Evolutionary conservation across 768 basidiomycete genomes (phyloP).

Genomic region (Boletus rubropictus): DNA sequence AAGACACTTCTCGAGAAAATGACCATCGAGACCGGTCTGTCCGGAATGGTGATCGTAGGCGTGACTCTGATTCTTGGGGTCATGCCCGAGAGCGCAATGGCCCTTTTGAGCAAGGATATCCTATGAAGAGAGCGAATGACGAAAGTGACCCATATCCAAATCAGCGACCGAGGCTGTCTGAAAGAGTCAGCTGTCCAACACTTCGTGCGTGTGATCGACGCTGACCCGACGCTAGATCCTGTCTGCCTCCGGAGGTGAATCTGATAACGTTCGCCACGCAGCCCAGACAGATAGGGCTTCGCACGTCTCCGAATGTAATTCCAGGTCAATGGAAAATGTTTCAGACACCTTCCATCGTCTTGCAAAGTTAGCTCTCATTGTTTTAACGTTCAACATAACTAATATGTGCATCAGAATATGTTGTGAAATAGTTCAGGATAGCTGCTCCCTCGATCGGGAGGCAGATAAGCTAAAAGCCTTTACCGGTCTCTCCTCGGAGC

Average conservation of each 20-base stretch:
- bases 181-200: slow-evolving; percentile 22
- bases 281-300: slow-evolving; percentile 8
- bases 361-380: slow-evolving; percentile 26
- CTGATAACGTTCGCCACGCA: slow-evolving; percentile 2
- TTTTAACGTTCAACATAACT: slow-evolving; percentile 8
- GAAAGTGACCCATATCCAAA: slow-evolving; percentile 22
- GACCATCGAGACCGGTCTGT: slow-evolving; percentile 19
- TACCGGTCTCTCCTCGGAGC: slow-evolving; percentile 42
- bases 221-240: slow-evolving; percentile 16
- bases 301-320: not conserved
- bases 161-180: slow-evolving; percentile 25
- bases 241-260: slow-evolving; percentile 5
- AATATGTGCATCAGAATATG: slow-evolving; percentile 35
- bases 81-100: slow-evolving; percentile 18
- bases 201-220: not conserved
- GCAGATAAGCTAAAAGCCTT: slow-evolving; percentile 46
- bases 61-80: slow-evolving; percentile 21
- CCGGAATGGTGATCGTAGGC: slow-evolving; percentile 21
- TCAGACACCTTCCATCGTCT: slow-evolving; percentile 37
- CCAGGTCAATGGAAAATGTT: slow-evolving; percentile 7
- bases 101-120: slow-evolving; percentile 9
- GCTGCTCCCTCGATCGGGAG: slow-evolving; percentile 38
- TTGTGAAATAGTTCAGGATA: slow-evolving; percentile 40
- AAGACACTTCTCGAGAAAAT: slow-evolving; percentile 19
- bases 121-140: slow-evolving; percentile 26